A percentile compares a stretch with the other conserved stretches of the same genome.
These are phyloP conservation scores for Erysimum pusillum DNA, from an alignment of 441 rosid genomes.

Conservation along the genomic window DNA sequence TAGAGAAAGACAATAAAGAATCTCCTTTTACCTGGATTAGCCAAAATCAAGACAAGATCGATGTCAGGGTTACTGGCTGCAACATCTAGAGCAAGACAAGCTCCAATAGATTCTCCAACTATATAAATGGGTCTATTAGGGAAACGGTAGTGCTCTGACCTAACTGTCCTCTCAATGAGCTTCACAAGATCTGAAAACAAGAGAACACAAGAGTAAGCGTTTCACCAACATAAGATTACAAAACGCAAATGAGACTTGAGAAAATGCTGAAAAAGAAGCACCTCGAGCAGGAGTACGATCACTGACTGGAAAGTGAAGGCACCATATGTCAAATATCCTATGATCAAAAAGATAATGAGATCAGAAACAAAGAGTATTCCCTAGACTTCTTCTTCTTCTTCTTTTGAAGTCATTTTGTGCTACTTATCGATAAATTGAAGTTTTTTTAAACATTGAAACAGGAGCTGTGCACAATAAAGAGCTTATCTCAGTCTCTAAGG, in stretches of 20 bases:
- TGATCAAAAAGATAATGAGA: constrained; percentile 17
- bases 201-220: constrained; percentile 7
- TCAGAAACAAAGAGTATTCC: constrained; percentile 18
- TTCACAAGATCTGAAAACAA: constrained; percentile 59
- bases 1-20: neutral
- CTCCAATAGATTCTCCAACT: constrained; percentile 82
- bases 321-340: constrained; percentile 73
- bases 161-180: constrained; percentile 59
- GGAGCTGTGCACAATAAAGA: neutral
- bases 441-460: neutral
- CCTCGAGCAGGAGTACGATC: constrained; percentile 71
- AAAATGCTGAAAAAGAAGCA: constrained; percentile 2
- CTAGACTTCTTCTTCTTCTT: neutral
- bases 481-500: neutral
- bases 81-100: constrained; percentile 71
- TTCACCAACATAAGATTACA: constrained; percentile 11
- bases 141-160: constrained; percentile 46
- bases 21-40: constrained; percentile 69
- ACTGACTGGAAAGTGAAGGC: constrained; percentile 71
- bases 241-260: neutral
- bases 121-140: constrained; percentile 75
- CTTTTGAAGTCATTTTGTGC: neutral
- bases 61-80: constrained; percentile 68
- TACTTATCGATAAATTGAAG: neutral
- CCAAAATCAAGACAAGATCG: constrained; percentile 72